A percentile compares a stretch with the other conserved stretches of the same genome.
phyloP scores from a whole-genome alignment of 192 early-diverging fungal genomes.

The Funneliformis geosporum region DNA sequence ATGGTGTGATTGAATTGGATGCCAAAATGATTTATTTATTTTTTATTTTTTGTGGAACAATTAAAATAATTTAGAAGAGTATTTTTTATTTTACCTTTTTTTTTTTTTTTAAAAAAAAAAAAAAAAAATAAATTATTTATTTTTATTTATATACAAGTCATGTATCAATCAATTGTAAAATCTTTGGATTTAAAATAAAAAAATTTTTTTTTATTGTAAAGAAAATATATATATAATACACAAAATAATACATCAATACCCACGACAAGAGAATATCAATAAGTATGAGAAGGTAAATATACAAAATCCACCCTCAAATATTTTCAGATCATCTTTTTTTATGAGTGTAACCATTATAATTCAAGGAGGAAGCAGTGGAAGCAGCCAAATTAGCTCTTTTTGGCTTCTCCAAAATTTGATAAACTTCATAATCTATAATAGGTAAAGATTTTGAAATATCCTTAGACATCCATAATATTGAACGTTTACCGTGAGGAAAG shows the following conservation, averaged over 20 bases:
- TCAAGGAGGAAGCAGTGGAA: background rate
- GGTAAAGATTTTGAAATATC: background rate
- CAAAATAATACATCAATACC: no score
- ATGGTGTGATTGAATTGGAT: no score
- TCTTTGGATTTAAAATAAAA: no score
- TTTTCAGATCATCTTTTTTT: background rate
- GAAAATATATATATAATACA: no score
- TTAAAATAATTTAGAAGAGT: background rate
- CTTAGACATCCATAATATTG: constrained; percentile 16
- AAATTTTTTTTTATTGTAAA: no score
- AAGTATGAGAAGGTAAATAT: no score
- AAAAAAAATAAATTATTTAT: no score
- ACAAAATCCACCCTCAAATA: no score
- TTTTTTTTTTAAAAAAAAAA: background rate
- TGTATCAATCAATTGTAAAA: no score
- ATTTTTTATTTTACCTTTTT: background rate
- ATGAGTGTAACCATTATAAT: background rate
- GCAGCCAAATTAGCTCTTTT: background rate
- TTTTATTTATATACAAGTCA: no score
- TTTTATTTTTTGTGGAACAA: background rate
- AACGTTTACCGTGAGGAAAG: constrained; percentile 4
- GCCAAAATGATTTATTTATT: background rate
- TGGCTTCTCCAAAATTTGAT: constrained; percentile 13
- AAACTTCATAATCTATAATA: constrained; percentile 17
- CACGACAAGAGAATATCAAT: no score